These are phyloP conservation scores for Aspergillus calidoustus DNA, from an alignment of 2,329 filamentous ascomycete species.

Conservation along the genomic window DNA sequence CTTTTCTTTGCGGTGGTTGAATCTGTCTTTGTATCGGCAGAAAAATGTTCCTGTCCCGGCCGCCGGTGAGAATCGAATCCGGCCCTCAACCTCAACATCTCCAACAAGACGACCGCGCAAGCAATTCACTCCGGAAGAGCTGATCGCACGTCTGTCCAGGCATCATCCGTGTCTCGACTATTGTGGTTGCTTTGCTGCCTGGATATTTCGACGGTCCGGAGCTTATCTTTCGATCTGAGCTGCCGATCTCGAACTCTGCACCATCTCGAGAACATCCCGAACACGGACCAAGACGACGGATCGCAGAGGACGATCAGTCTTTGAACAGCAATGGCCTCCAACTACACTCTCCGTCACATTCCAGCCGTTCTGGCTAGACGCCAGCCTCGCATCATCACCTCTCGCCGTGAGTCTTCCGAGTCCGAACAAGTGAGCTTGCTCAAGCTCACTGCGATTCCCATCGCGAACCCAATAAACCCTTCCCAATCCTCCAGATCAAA, in stretches of 20 bases:
- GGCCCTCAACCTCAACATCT: slow-evolving; percentile 43
- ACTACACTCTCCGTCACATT: slow-evolving; percentile 37
- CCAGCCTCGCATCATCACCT: slow-evolving; percentile 36
- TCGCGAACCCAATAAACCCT: not conserved
- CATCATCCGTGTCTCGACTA: not conserved
- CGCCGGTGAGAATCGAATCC: slow-evolving; percentile 41
- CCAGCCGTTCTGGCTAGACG: slow-evolving; percentile 41
- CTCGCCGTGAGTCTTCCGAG: slow-evolving; percentile 39
- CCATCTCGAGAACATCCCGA: slow-evolving; percentile 1
- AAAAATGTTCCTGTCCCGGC: slow-evolving; percentile 48
- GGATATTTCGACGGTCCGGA: slow-evolving; percentile 7
- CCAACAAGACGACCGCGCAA: slow-evolving; percentile 10
- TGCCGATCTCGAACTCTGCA: slow-evolving; percentile 20
- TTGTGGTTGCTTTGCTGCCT: slow-evolving; percentile 10
- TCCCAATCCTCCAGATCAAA: not conserved
- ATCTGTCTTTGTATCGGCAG: slow-evolving; percentile 38
- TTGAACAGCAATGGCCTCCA: slow-evolving; percentile 38
- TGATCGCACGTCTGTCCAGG: slow-evolving; percentile 6
- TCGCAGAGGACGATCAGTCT: slow-evolving; percentile 11
- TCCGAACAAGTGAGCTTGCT: not conserved
- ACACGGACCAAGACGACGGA: slow-evolving; percentile 7
- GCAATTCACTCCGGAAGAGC: slow-evolving; percentile 7
- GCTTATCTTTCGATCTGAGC: slow-evolving; percentile 15
- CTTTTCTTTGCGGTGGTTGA: slow-evolving; percentile 14
- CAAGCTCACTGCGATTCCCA: not conserved